phyloP scores from a whole-genome alignment of 2,329 filamentous ascomycete genomes.

The Fusarium dlaminii region DNA sequence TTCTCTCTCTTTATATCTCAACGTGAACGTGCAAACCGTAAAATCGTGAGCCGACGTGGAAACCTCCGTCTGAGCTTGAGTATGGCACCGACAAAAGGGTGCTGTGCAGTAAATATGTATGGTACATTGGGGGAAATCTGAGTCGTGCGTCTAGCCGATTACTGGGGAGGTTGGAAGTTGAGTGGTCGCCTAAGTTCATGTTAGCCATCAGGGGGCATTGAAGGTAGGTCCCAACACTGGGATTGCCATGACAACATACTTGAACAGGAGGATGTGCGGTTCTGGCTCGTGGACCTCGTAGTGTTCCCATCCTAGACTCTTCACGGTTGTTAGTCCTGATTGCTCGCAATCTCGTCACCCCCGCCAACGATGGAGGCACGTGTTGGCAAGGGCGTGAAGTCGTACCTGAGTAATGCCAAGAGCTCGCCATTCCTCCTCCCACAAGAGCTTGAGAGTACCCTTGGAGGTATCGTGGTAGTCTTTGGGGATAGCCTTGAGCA shows the following conservation, averaged over 20 bases:
- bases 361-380: background rate
- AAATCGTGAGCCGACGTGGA: constrained; percentile 41
- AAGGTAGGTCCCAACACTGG: background rate
- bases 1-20: constrained; percentile 41
- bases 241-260: constrained; percentile 70
- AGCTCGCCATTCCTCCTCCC: constrained; percentile 98
- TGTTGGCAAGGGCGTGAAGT: background rate
- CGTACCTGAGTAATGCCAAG: constrained; percentile 95
- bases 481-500: constrained; percentile 96
- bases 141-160: constrained; percentile 33
- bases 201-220: background rate
- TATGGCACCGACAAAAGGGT: constrained; percentile 34
- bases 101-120: constrained; percentile 42
- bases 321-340: constrained; percentile 31
- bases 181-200: constrained; percentile 73
- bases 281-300: constrained; percentile 99
- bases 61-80: constrained; percentile 28
- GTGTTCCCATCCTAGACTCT: constrained; percentile 99
- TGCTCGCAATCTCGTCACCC: background rate
- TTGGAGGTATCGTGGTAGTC: constrained; percentile 91
- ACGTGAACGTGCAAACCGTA: constrained; percentile 39
- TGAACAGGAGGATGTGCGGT: constrained; percentile 98
- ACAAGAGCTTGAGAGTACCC: constrained; percentile 93
- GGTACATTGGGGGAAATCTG: constrained; percentile 40
- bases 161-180: constrained; percentile 81